These are phyloP conservation scores for Tetrahymena elliotti DNA, from an alignment of 73 alveolate species.

Conservation along the genomic window DNA sequence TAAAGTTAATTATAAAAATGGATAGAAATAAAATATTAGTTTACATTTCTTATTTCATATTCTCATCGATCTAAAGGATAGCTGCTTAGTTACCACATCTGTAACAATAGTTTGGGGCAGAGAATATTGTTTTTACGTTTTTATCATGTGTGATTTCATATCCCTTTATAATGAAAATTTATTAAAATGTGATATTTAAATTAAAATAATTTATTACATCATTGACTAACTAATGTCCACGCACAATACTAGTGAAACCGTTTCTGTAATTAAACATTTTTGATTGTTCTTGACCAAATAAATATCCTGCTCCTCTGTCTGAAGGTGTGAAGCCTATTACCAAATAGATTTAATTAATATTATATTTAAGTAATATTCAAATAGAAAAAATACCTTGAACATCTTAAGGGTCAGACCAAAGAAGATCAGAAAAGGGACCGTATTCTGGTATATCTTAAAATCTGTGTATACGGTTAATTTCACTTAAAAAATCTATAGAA, in stretches of 20 bases:
- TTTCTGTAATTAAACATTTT: constrained; percentile 65
- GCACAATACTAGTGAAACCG: constrained; percentile 68
- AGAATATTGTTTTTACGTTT: constrained; percentile 62
- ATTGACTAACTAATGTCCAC: constrained; percentile 94
- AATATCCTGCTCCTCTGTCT: constrained; percentile 95
- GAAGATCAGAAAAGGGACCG: constrained; percentile 80
- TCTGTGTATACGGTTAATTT: constrained; percentile 59
- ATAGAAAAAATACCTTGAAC: constrained; percentile 3
- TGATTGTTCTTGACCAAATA: constrained; percentile 87
- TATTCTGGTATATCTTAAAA: constrained; percentile 75
- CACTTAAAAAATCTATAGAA: constrained; percentile 57
- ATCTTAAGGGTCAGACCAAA: constrained; percentile 88
- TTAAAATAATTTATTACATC: constrained; percentile 82
- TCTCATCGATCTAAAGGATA: constrained; percentile 3
- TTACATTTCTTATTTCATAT: neutral
- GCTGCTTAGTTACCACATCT: constrained; percentile 76
- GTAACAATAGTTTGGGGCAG: constrained; percentile 74
- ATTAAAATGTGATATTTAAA: constrained; percentile 38
- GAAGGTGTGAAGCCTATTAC: constrained; percentile 73
- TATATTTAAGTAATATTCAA: constrained; percentile 13
- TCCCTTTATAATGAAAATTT: constrained; percentile 26
- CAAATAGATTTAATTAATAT: neutral
- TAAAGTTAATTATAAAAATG: neutral
- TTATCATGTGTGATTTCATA: constrained; percentile 44
- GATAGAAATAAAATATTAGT: neutral